These are phyloP conservation scores for Debaryomyces sp. DNA, from an alignment of 1,139 yeast genomes.

Conservation along the genomic window DNA sequence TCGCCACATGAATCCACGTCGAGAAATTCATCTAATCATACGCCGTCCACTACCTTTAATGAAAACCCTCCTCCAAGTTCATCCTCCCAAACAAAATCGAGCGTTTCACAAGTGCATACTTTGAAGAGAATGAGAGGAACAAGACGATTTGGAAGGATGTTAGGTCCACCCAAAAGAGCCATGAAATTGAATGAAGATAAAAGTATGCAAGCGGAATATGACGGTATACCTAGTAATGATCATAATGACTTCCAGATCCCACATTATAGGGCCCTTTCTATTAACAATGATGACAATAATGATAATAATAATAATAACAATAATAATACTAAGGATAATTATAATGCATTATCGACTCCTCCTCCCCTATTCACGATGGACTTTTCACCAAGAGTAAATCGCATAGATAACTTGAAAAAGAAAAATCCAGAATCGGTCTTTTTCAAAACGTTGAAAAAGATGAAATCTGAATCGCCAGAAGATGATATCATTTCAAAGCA, in stretches of 20 bases:
- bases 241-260: background rate
- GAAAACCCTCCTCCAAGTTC: slow-evolving; percentile 9
- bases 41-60: slow-evolving; percentile 22
- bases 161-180: slow-evolving; percentile 47
- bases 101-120: slow-evolving; percentile 18
- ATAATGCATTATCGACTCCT: slow-evolving; percentile 8
- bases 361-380: slow-evolving; percentile 19
- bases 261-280: background rate
- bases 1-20: slow-evolving; percentile 12
- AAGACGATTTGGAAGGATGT: slow-evolving; percentile 35
- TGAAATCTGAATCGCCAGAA: slow-evolving; percentile 11
- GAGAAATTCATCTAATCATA: slow-evolving; percentile 9
- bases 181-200: slow-evolving; percentile 23
- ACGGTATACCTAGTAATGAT: background rate
- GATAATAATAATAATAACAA: background rate
- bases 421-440: slow-evolving; percentile 10
- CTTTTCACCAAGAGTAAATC: slow-evolving; percentile 18
- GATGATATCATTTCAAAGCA: slow-evolving; percentile 19
- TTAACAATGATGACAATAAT: background rate
- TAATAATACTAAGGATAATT: background rate
- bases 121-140: slow-evolving; percentile 32
- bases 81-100: slow-evolving; percentile 3
- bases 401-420: background rate
- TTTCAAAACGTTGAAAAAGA: slow-evolving; percentile 11
- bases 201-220: background rate